Evolutionary conservation across 768 basidiomycete species (phyloP), one percentile per base, ranked within the genome.

Genomic region (Symmetrospora coprosmae): DNA sequence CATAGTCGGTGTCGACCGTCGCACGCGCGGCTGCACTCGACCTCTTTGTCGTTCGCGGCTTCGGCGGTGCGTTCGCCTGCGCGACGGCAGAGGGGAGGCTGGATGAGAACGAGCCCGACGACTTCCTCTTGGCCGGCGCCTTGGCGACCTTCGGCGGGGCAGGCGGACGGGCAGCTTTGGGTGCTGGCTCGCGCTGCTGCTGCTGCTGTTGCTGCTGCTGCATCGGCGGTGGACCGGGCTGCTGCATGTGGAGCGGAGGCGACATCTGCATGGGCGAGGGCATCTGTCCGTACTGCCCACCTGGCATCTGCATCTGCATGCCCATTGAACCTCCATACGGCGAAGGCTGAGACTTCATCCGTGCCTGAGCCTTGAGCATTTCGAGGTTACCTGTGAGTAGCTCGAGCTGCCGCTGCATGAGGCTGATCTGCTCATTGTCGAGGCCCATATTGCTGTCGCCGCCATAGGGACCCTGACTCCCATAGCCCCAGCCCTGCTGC

Each of bases 321-420:
- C 37, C 53, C 35, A 48, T 31, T 81, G 8, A 83, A 77, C 35
- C 51, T 50, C 48, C 25, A 78, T 75, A 34, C 79, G 77, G 72
- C 63, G 78, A 77, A 66, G 48, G 50, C 64, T 27, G 71, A 71
- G 65, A 76, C 74, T 62, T 83, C 80, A 72, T 82, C 81, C 71
- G 79, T 78, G 55, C 39, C 73, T 85, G 81, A 74, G 82, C 79
- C 60, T 78, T 75, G 45, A 71, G 70, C 67, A 79, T 79, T 41
- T 66, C 80, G 51, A 89, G 76, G 66, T 81, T 84, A 34, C 78
- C 80, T 50, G 79, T 78, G 78, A 89, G 83, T 7, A 78, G 78
- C 72, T 85, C 83, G 43, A 90, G 85, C 72, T 88, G 83, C 55
- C 78, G 78, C 71, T 90, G 86, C 79, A 90, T 84, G 64, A 76